phyloP scores from a whole-genome alignment of 192 early-diverging fungal species.

The Coemansia sp. region DNA sequence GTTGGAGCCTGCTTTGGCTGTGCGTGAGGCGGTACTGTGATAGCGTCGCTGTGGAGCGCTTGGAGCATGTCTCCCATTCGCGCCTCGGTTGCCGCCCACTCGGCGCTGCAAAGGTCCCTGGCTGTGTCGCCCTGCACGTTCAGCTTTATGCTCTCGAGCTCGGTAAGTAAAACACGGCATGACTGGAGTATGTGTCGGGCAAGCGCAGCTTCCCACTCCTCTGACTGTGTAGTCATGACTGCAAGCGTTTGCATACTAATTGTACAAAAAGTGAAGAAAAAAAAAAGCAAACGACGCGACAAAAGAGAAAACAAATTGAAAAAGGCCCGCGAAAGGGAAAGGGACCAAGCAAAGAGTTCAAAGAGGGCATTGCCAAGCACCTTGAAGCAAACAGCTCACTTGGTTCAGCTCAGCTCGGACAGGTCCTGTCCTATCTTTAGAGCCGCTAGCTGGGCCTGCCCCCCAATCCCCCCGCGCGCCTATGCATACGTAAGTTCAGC shows the following conservation, averaged over 20 bases:
- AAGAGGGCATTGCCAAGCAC: background rate
- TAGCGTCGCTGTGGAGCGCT: conserved; percentile 1
- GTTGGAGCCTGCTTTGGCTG: background rate
- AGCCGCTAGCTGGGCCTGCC: background rate
- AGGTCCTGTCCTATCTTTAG: conserved; percentile 1
- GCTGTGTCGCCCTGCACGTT: conserved; percentile 7
- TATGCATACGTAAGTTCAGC: background rate
- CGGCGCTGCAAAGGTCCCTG: conserved; percentile 18
- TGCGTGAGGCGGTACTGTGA: background rate
- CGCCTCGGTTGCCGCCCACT: conserved; percentile 20
- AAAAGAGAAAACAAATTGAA: background rate
- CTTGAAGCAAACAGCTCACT: conserved; percentile 7
- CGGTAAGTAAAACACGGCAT: conserved; percentile 28
- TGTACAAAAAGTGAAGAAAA: background rate
- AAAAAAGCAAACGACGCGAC: background rate
- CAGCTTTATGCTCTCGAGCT: conserved; percentile 25
- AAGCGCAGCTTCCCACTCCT: conserved; percentile 15
- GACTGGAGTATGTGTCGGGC: conserved; percentile 37
- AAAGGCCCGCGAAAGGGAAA: background rate
- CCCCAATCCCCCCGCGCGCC: background rate
- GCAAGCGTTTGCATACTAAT: background rate
- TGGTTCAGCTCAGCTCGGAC: conserved; percentile 13
- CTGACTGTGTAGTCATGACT: conserved; percentile 7
- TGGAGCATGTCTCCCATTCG: conserved; percentile 20
- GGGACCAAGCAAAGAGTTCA: background rate